A percentile compares a stretch with the other conserved stretches of the same genome.
These are phyloP conservation scores for Kodamaea leandrae DNA, from an alignment of 805 yeast genomes.

Conservation along the genomic window DNA sequence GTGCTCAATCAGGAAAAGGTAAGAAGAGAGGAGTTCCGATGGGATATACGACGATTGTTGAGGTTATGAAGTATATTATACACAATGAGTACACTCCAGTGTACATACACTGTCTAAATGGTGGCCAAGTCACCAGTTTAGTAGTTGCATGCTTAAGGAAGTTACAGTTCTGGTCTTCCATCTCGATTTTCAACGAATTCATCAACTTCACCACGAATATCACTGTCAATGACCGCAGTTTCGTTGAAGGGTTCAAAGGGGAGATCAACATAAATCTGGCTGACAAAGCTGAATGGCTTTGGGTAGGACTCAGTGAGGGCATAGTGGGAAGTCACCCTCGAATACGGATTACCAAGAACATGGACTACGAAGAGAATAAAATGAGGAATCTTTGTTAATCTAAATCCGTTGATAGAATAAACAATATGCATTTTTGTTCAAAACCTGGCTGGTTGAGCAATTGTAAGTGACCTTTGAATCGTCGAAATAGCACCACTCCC, in stretches of 20 bases:
- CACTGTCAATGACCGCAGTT: slow-evolving; percentile 77
- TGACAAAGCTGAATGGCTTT: slow-evolving; percentile 58
- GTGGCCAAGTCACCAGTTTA: slow-evolving; percentile 82
- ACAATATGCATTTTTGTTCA: slow-evolving; percentile 78
- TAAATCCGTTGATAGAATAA: slow-evolving; percentile 58
- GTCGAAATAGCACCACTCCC: slow-evolving; percentile 81
- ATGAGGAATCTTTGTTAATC: neutral
- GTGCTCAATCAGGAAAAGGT: slow-evolving; percentile 67
- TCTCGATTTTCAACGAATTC: slow-evolving; percentile 84
- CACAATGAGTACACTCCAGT: slow-evolving; percentile 63
- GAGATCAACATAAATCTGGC: slow-evolving; percentile 49
- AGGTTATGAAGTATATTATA: slow-evolving; percentile 60
- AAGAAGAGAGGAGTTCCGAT: slow-evolving; percentile 84
- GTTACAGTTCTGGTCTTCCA: slow-evolving; percentile 82
- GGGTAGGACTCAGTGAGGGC: slow-evolving; percentile 61
- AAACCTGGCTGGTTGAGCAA: slow-evolving; percentile 50
- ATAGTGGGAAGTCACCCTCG: slow-evolving; percentile 58
- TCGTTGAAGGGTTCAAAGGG: slow-evolving; percentile 77
- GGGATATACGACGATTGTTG: slow-evolving; percentile 57
- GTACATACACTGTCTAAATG: slow-evolving; percentile 84
- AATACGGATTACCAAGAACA: slow-evolving; percentile 28
- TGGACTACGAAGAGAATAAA: slow-evolving; percentile 1
- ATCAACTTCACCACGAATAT: slow-evolving; percentile 71
- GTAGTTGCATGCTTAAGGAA: slow-evolving; percentile 84
- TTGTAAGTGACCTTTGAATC: slow-evolving; percentile 65